These are phyloP conservation scores for Myxozyma vanderwaltii DNA, from an alignment of 805 yeast genomes.

Conservation along the genomic window DNA sequence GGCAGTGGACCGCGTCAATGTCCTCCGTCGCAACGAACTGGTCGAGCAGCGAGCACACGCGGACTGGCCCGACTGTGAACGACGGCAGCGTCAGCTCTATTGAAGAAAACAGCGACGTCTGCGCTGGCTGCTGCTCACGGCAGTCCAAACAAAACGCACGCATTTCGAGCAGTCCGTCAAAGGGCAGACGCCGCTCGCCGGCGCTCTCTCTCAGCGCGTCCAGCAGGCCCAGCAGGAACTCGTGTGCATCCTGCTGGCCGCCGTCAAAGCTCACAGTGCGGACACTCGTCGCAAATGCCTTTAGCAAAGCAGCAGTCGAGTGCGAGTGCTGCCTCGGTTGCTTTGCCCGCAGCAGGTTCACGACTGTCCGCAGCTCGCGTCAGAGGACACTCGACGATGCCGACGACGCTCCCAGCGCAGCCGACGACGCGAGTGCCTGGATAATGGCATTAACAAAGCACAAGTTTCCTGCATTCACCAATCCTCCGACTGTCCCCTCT, in stretches of 20 bases:
- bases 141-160: conserved; percentile 90
- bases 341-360: conserved; percentile 7
- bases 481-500: conserved; percentile 57
- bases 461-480: conserved; percentile 87
- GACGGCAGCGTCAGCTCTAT: conserved; percentile 39
- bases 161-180: conserved; percentile 86
- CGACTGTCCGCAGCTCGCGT: background rate
- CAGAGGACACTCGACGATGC: background rate
- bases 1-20: conserved; percentile 92
- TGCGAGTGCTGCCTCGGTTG: conserved; percentile 18
- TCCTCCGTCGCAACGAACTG: conserved; percentile 79
- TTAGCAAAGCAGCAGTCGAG: conserved; percentile 21
- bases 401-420: background rate
- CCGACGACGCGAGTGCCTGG: conserved; percentile 46
- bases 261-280: background rate
- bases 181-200: conserved; percentile 51
- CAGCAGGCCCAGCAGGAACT: conserved; percentile 31
- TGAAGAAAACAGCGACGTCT: conserved; percentile 65
- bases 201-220: conserved; percentile 18
- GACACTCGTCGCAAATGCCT: conserved; percentile 8
- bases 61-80: background rate
- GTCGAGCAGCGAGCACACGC: too few relatives aligned
- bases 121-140: conserved; percentile 91
- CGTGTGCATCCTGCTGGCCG: conserved; percentile 34
- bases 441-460: conserved; percentile 92